A percentile compares a stretch with the other conserved stretches of the same genome.
phyloP scores from a whole-genome alignment of 768 basidiomycete genomes.

The Dioszegia hungarica region DNA sequence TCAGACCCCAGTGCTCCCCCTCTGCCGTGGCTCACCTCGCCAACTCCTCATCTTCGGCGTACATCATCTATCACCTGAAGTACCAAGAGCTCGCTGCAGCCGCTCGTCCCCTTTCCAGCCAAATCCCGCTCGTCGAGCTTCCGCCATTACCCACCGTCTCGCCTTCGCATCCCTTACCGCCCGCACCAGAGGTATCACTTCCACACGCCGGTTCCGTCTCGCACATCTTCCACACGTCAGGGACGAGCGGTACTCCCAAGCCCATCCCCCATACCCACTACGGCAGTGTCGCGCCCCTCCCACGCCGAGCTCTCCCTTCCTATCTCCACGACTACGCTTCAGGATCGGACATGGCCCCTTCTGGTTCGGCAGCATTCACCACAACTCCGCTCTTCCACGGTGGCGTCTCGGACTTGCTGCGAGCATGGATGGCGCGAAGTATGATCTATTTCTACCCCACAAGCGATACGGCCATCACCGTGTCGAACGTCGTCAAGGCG shows the following conservation, averaged over 20 bases:
- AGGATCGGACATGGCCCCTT: conserved; percentile 37
- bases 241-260: conserved; percentile 56
- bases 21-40: conserved; percentile 53
- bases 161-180: conserved; percentile 18
- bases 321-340: conserved; percentile 40
- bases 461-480: conserved; percentile 54
- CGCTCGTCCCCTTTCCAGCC: conserved; percentile 29
- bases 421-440: conserved; percentile 53
- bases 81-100: conserved; percentile 49
- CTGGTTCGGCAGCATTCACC: conserved; percentile 52
- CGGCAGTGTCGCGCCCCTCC: conserved; percentile 40
- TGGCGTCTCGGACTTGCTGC: conserved; percentile 51
- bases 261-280: conserved; percentile 49
- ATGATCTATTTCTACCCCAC: conserved; percentile 54
- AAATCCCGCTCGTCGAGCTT: conserved; percentile 9
- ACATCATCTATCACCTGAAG: conserved; percentile 51
- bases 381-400: conserved; percentile 55
- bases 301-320: conserved; percentile 28
- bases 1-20: conserved; percentile 50
- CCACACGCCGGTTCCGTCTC: conserved; percentile 37
- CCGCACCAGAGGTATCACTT: conserved; percentile 27
- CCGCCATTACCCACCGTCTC: neutral
- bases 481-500: conserved; percentile 52
- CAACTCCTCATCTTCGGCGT: conserved; percentile 48
- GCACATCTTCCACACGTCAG: conserved; percentile 53